A percentile compares a stretch with the other conserved stretches of the same genome.
These are phyloP conservation scores for Penicillium fimorum DNA, from an alignment of 495 filamentous ascomycete genomes.

Conservation along the genomic window DNA sequence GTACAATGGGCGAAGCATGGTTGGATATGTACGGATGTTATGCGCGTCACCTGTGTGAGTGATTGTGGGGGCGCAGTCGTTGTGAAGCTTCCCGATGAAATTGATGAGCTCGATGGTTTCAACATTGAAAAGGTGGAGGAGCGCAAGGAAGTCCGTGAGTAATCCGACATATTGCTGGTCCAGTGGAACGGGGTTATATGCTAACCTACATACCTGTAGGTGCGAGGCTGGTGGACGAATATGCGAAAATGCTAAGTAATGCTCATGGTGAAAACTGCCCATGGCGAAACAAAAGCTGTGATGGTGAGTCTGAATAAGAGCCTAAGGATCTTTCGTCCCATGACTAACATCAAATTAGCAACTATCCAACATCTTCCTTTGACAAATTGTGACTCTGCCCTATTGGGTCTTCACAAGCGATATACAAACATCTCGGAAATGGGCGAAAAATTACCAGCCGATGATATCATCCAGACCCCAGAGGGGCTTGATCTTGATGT, in stretches of 20 bases:
- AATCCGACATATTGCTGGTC: neutral
- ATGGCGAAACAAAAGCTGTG: conserved; percentile 82
- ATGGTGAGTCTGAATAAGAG: conserved; percentile 53
- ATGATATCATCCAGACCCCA: conserved; percentile 46
- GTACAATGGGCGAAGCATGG: conserved; percentile 94
- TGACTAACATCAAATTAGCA: conserved; percentile 28
- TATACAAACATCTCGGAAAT: conserved; percentile 55
- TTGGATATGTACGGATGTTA: conserved; percentile 80
- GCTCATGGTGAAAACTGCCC: conserved; percentile 80
- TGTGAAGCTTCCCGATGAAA: conserved; percentile 69
- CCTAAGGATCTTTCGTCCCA: neutral
- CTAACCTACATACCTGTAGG: conserved; percentile 29
- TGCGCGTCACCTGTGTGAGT: conserved; percentile 76
- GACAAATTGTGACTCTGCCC: conserved; percentile 54
- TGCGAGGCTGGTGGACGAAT: conserved; percentile 70
- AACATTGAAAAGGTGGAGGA: conserved; percentile 59
- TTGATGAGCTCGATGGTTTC: conserved; percentile 48
- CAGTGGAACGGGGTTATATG: neutral
- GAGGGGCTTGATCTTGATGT: conserved; percentile 41
- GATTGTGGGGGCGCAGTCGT: conserved; percentile 79
- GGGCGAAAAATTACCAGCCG: conserved; percentile 49
- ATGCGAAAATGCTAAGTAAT: conserved; percentile 65
- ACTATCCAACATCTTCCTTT: conserved; percentile 58
- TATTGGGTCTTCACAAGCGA: conserved; percentile 55
- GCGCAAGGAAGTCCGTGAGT: conserved; percentile 59